phyloP scores from a whole-genome alignment of 345 rosid species.

The Hypericum androsaemum region DNA sequence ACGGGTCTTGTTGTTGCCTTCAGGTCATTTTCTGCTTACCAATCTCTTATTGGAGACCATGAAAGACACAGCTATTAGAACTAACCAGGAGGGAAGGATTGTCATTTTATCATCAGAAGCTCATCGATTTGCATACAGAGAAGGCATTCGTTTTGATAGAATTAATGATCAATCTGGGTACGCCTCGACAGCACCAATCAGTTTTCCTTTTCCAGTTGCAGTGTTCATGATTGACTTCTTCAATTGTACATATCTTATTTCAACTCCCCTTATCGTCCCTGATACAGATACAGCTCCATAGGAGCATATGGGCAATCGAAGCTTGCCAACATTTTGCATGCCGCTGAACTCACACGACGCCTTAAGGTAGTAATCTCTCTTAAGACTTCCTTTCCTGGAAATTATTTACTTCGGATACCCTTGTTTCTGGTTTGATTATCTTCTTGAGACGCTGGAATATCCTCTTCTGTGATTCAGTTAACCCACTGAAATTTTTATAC shows the following conservation, averaged over 20 bases:
- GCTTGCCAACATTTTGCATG: conserved; percentile 27
- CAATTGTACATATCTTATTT: neutral
- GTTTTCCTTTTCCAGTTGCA: neutral
- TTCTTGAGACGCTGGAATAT: no score
- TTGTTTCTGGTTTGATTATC: no score
- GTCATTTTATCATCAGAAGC: conserved; percentile 33
- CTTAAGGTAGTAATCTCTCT: conserved; percentile 23
- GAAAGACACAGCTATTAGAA: conserved; percentile 34
- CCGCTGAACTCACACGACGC: conserved; percentile 38
- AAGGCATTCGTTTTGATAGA: conserved; percentile 36
- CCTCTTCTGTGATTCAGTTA: no score
- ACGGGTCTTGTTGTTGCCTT: conserved; percentile 3
- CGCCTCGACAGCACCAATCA: neutral
- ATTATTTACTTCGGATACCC: neutral
- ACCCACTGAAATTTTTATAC: no score
- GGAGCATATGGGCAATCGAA: conserved; percentile 50
- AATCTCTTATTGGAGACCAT: conserved; percentile 35
- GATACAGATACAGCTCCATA: conserved; percentile 33
- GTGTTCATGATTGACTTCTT: no score
- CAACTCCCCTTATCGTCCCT: neutral
- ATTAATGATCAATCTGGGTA: conserved; percentile 37
- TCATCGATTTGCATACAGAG: conserved; percentile 27
- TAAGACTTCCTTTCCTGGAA: neutral
- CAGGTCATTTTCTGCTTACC: conserved; percentile 49
- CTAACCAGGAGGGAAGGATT: conserved; percentile 38